Evolutionary conservation across 306 rosid species (phyloP).

Genomic region (Cucurbita ficifolia): DNA sequence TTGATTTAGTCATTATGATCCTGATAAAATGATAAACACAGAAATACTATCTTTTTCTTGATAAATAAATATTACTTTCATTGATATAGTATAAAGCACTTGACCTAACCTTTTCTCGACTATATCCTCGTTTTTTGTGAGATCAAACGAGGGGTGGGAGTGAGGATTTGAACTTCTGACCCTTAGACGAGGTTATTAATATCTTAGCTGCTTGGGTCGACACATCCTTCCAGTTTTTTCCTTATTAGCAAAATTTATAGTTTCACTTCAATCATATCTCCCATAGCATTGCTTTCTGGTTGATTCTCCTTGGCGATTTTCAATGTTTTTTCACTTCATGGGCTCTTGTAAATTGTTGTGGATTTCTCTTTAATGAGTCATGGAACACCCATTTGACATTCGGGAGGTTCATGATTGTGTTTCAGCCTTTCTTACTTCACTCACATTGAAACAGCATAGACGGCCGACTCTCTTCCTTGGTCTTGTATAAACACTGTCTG

Average conservation of each 20-base stretch:
- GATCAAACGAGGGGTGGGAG: background rate
- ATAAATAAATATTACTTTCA: background rate
- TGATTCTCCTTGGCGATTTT: background rate
- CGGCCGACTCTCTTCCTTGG: background rate
- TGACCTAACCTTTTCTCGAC: background rate
- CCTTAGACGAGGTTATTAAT: too few relatives aligned
- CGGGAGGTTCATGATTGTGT: background rate
- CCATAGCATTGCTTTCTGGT: background rate
- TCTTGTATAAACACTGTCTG: background rate
- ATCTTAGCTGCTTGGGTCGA: background rate
- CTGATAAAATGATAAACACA: background rate
- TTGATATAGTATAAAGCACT: background rate
- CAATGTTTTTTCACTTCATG: background rate
- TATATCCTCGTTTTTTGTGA: background rate
- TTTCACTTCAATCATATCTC: background rate
- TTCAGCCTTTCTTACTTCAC: background rate
- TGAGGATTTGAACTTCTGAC: background rate
- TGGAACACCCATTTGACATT: background rate
- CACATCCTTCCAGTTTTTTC: background rate
- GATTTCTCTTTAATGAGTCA: background rate
- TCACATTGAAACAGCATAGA: background rate
- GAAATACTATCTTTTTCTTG: background rate
- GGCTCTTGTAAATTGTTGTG: background rate
- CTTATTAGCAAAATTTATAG: background rate
- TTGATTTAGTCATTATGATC: background rate